Conservation (phyloP, 192 early-diverging fungal species). For the Coemansia sp. region DNA sequence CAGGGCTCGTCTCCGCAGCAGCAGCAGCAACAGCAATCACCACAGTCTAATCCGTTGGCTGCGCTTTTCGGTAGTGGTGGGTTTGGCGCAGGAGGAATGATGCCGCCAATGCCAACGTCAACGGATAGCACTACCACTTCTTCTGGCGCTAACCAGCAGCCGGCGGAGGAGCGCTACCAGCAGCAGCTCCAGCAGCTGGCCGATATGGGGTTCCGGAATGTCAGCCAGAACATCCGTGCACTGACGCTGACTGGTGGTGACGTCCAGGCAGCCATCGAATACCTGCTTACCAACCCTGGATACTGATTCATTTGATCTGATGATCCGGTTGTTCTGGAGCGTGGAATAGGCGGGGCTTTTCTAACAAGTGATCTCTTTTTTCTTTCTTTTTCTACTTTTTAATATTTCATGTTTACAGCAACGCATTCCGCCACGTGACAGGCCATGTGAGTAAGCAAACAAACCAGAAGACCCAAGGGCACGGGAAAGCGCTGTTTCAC, state of each 20-base stretch:
- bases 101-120: background rate
- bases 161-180: slow-evolving; percentile 60
- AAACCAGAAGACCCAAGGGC: too few species aligned
- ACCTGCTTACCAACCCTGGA: slow-evolving; percentile 53
- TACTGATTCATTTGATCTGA: background rate
- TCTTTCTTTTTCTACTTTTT: background rate
- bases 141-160: slow-evolving; percentile 26
- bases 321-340: slow-evolving; percentile 1
- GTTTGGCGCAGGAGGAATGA: background rate
- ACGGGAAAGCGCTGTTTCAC: too few species aligned
- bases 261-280: slow-evolving; percentile 94
- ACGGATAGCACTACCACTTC: background rate
- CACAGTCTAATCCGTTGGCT: slow-evolving; percentile 21
- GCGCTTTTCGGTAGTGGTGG: slow-evolving; percentile 10
- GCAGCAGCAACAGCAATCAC: slow-evolving; percentile 11
- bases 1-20: slow-evolving; percentile 16
- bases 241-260: slow-evolving; percentile 81
- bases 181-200: slow-evolving; percentile 80
- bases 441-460: background rate
- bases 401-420: background rate
- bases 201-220: slow-evolving; percentile 97
- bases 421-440: background rate
- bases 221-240: slow-evolving; percentile 86
- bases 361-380: background rate
- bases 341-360: too few species aligned